Evolutionary conservation across 2,329 filamentous ascomycete genomes (phyloP).

Genomic region (Fusarium sp.): DNA sequence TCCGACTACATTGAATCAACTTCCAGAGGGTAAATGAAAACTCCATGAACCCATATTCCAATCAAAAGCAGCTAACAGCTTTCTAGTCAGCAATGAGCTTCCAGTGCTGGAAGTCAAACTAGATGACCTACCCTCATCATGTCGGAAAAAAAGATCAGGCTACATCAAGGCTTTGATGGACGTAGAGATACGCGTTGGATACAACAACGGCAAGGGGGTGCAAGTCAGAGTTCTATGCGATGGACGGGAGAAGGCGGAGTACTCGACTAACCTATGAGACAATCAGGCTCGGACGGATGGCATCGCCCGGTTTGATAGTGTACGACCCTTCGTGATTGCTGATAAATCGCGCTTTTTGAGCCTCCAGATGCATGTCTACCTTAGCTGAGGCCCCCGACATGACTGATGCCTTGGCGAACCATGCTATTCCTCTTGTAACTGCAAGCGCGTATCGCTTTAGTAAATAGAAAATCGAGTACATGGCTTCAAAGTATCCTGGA

Average conservation of each 20-base stretch:
- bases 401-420: not conserved
- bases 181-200: not conserved
- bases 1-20: not conserved
- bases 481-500: not conserved
- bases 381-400: not conserved
- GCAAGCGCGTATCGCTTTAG: not conserved
- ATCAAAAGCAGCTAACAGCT: not conserved
- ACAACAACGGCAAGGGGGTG: not conserved
- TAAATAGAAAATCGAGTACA: not conserved
- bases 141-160: not conserved
- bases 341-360: not conserved
- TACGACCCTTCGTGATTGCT: not conserved
- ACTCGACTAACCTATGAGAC: not conserved
- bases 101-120: not conserved
- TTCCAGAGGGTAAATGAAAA: not conserved
- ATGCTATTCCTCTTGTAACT: not conserved
- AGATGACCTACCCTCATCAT: not conserved
- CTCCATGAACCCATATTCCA: not conserved
- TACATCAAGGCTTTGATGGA: not conserved
- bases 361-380: not conserved
- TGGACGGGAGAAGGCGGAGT: not conserved
- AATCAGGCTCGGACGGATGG: not conserved
- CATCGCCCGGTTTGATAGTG: not conserved
- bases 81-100: not conserved
- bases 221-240: not conserved